Base-by-base conservation (phyloP, 2,329 filamentous ascomycete genomes). In the Aspergillus vadensis region DNA sequence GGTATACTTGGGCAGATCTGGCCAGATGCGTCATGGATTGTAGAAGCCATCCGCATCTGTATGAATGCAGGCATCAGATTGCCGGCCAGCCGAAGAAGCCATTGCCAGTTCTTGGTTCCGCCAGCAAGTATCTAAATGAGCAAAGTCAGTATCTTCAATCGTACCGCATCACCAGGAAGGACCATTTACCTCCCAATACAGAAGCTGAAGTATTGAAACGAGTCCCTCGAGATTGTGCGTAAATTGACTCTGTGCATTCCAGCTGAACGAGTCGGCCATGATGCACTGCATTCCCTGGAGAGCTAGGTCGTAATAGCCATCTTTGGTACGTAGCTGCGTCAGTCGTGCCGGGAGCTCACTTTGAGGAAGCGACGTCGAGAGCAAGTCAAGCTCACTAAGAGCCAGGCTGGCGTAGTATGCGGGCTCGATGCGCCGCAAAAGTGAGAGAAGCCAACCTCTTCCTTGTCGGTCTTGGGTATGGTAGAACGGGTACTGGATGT, bases 321-420 rank as follows among this genome's bases (percentile, higher is more conserved):
- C 41, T 44, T 44, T 44, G 41, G 19, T 21, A 21, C 41, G 41
- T 14, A 44, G 4, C 6, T 44, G 9, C 19, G 41, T 15, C 17
- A 44, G 19, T 10, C 41, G 41, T 4, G 19, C 21, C 41, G 19
- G 8, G 19, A 44, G 10, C 14, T 44, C 41, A 23, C 10, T 21
- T 23, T 14, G 23, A 21, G 41, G 9, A 8, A 44, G 41, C 41
- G 41, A 44, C 10, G 41, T 23, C 10, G 41, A 44, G 41, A 44
- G 41, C 10, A 44, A 21, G 19, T 44, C 41, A 19, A 19, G 27
- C 41, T 55, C 38, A 21, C 53, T 55, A 4, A 55, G 41, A n/a
- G 53, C 53, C 36, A 55, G 39, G 9, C 32, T 30, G 36, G 53
- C 53, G 19, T 55, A 30, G 41, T 55, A 55, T 12, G 53, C 53